Percentiles rank a stretch among this genome's conserved stretches.
Conservation (phyloP, 768 basidiomycete genomes). For the Suillus decipiens region DNA sequence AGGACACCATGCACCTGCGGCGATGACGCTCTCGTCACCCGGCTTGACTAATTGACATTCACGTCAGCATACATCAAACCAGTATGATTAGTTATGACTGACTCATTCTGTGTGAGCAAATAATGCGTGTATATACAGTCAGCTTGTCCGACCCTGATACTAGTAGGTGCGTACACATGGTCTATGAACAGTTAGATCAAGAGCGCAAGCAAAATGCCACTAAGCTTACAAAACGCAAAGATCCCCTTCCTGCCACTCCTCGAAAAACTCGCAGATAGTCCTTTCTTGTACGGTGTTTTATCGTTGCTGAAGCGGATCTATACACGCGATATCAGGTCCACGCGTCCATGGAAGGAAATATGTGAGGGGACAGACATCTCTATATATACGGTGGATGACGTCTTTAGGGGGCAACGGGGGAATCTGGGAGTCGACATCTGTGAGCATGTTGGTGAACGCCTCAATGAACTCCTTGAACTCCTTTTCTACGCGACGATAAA, state of each 20-base stretch:
- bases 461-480: constrained; percentile 90
- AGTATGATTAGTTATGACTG: neutral
- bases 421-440: constrained; percentile 76
- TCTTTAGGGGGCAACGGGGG: constrained; percentile 91
- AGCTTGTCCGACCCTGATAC: neutral
- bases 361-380: neutral
- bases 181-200: neutral
- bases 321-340: neutral
- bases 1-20: constrained; percentile 81
- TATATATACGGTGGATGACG: constrained; percentile 56
- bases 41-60: constrained; percentile 53
- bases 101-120: neutral
- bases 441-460: constrained; percentile 62
- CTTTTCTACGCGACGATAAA: constrained; percentile 62
- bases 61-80: neutral
- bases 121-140: neutral
- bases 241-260: constrained; percentile 88
- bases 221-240: constrained; percentile 78
- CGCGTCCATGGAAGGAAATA: neutral
- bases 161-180: neutral
- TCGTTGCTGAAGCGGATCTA: constrained; percentile 90
- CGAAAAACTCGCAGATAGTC: constrained; percentile 82
- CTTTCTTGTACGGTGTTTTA: constrained; percentile 93
- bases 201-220: too few species aligned
- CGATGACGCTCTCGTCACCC: constrained; percentile 68